Percentiles rank a stretch among this genome's conserved stretches.
These are phyloP conservation scores for Penicillium sp. DNA, from an alignment of 2,329 filamentous ascomycete species.

Conservation along the genomic window DNA sequence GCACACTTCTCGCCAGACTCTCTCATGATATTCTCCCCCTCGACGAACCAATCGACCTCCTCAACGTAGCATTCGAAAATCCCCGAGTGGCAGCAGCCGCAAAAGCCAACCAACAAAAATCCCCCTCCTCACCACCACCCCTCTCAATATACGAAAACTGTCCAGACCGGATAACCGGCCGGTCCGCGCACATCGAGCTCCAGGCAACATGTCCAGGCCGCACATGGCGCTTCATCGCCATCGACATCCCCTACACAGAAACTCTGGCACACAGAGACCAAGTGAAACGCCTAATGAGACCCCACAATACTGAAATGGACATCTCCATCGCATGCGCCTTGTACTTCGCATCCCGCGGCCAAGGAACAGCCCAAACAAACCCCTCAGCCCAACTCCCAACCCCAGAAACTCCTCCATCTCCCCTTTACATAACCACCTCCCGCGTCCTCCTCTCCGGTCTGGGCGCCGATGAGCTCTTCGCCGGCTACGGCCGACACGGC, in stretches of 20 bases:
- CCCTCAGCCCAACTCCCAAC: slow-evolving; percentile 28
- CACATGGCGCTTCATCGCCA: slow-evolving; percentile 73
- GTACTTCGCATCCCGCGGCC: slow-evolving; percentile 88
- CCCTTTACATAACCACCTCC: slow-evolving; percentile 65
- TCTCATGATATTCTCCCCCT: slow-evolving; percentile 71
- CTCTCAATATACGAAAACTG: slow-evolving; percentile 70
- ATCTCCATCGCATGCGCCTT: slow-evolving; percentile 88
- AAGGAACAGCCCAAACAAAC: slow-evolving; percentile 47
- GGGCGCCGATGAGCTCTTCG: slow-evolving; percentile 94
- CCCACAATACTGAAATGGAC: slow-evolving; percentile 98
- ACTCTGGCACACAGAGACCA: slow-evolving; percentile 66
- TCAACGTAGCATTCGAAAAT: slow-evolving; percentile 98
- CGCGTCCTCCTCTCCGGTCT: slow-evolving; percentile 87
- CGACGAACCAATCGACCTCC: slow-evolving; percentile 73
- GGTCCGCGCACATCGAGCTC: slow-evolving; percentile 76
- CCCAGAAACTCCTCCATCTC: not conserved
- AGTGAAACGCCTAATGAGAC: slow-evolving; percentile 77
- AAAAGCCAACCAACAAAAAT: slow-evolving; percentile 46
- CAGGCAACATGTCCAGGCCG: slow-evolving; percentile 66
- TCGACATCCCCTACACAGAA: slow-evolving; percentile 80
- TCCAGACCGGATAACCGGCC: slow-evolving; percentile 85
- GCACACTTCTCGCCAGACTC: slow-evolving; percentile 80
- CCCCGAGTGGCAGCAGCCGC: slow-evolving; percentile 65
- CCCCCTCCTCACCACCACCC: slow-evolving; percentile 4
- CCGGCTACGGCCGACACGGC: slow-evolving; percentile 82